Percentiles rank a stretch among this genome's conserved stretches.
phyloP scores from a whole-genome alignment of 805 yeast species.

The Ogataea paradorogensis region DNA sequence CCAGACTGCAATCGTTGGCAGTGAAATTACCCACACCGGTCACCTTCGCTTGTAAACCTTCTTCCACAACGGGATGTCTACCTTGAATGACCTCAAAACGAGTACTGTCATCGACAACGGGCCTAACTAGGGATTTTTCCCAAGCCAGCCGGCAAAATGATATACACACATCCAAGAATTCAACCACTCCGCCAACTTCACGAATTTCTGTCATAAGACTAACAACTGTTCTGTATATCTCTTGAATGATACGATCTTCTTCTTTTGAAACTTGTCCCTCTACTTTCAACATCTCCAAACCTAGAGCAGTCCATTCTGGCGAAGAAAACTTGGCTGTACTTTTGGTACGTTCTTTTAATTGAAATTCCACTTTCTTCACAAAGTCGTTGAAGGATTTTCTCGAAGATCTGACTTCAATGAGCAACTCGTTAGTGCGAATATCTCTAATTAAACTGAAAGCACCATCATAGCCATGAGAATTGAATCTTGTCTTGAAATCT shows the following conservation, averaged over 20 bases:
- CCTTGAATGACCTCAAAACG: slow-evolving; percentile 58
- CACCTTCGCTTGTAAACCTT: slow-evolving; percentile 52
- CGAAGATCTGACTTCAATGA: slow-evolving; percentile 28
- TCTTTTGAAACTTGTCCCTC: slow-evolving; percentile 48
- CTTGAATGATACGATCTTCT: slow-evolving; percentile 53
- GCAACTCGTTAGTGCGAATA: slow-evolving; percentile 24
- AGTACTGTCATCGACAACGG: slow-evolving; percentile 50
- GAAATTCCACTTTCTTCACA: slow-evolving; percentile 2
- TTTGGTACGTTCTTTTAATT: slow-evolving; percentile 26
- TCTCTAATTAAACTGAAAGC: slow-evolving; percentile 25
- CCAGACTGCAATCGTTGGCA: slow-evolving; percentile 40
- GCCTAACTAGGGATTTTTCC: slow-evolving; percentile 68
- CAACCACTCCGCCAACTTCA: slow-evolving; percentile 44
- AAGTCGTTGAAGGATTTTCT: slow-evolving; percentile 14
- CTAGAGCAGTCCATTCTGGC: slow-evolving; percentile 53
- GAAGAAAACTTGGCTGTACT: slow-evolving; percentile 35
- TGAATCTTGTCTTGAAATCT: slow-evolving; percentile 14
- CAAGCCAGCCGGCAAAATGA: slow-evolving; percentile 70
- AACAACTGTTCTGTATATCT: slow-evolving; percentile 47
- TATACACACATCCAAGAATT: slow-evolving; percentile 66
- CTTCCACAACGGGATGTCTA: slow-evolving; percentile 84
- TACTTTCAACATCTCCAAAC: slow-evolving; percentile 42
- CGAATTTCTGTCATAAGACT: slow-evolving; percentile 46
- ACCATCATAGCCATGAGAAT: slow-evolving; percentile 26
- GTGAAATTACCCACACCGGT: slow-evolving; percentile 41